Conservation (phyloP, 768 basidiomycete species). For the Russula ochroleuca region DNA sequence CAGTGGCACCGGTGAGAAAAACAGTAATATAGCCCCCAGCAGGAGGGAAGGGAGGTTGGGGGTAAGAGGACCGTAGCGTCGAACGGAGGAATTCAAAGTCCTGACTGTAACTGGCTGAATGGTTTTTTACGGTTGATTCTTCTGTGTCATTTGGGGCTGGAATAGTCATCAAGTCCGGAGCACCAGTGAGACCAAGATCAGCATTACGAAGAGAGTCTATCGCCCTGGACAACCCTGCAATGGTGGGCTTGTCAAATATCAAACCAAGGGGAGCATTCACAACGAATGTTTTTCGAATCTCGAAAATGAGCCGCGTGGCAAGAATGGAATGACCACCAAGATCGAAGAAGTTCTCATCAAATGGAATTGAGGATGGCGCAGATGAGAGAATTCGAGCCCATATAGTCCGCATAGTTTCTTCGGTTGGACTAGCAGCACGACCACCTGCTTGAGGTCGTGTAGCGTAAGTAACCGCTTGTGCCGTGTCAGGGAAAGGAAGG, state of each 20-base stretch:
- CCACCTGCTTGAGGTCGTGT: slow-evolving; percentile 35
- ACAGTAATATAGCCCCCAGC: slow-evolving; percentile 56
- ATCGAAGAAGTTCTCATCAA: slow-evolving; percentile 97
- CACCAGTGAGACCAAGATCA: slow-evolving; percentile 68
- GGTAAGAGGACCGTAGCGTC: slow-evolving; percentile 58
- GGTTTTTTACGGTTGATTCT: not conserved
- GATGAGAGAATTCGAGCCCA: slow-evolving; percentile 82
- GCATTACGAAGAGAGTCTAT: slow-evolving; percentile 71
- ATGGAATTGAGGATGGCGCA: slow-evolving; percentile 68
- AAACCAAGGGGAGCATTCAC: slow-evolving; percentile 87
- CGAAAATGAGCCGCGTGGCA: slow-evolving; percentile 94
- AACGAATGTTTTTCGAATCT: slow-evolving; percentile 88
- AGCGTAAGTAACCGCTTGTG: slow-evolving; percentile 50
- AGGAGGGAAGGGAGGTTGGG: slow-evolving; percentile 56
- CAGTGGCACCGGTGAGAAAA: slow-evolving; percentile 96
- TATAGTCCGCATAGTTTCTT: slow-evolving; percentile 75
- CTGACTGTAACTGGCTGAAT: slow-evolving; percentile 45
- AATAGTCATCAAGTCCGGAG: slow-evolving; percentile 25
- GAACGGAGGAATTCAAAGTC: slow-evolving; percentile 66
- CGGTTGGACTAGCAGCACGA: slow-evolving; percentile 57
- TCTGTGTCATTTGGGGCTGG: not conserved
- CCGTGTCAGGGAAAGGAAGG: slow-evolving; percentile 97
- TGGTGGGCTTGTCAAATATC: slow-evolving; percentile 87
- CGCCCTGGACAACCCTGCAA: slow-evolving; percentile 67
- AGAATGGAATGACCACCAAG: slow-evolving; percentile 98